Evolutionary conservation across 1,139 yeast genomes (phyloP).

Genomic region (Blastobotrys buckinghamii): DNA sequence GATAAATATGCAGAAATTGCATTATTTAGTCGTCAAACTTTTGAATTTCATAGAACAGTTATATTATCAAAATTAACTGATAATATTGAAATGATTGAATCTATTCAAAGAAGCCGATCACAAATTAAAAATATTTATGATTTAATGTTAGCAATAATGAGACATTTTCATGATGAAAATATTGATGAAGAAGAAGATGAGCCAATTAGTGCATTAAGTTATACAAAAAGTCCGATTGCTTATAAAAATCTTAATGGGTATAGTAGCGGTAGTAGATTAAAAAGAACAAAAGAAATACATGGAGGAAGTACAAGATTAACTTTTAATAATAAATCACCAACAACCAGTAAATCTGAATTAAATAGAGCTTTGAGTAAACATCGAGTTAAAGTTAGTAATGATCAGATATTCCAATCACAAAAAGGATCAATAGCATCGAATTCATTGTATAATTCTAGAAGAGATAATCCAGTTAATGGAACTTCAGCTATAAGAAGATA

Average conservation of each 20-base stretch:
- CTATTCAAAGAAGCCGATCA: neutral
- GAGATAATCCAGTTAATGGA: neutral
- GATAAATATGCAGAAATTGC: constrained; percentile 11
- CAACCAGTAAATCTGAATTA: neutral
- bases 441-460: neutral
- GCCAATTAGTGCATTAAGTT: too few species aligned
- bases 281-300: neutral
- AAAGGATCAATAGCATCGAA: constrained; percentile 2
- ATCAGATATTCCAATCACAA: neutral
- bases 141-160: neutral
- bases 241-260: neutral
- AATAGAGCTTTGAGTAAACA: neutral
- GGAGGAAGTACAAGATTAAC: neutral
- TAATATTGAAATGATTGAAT: neutral
- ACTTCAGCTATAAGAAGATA: neutral
- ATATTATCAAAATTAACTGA: constrained; percentile 8
- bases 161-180: neutral
- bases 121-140: constrained; percentile 7
- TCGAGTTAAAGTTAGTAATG: neutral
- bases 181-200: neutral
- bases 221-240: too few species aligned
- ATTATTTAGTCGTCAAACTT: constrained; percentile 6
- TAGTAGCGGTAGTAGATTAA: neutral
- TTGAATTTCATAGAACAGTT: constrained; percentile 9
- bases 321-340: too few species aligned